A percentile compares a stretch with the other conserved stretches of the same genome.
Evolutionary conservation across 1,284 basidiomycete species (phyloP).

Genomic region (Apiotrichum veenhuisii): DNA sequence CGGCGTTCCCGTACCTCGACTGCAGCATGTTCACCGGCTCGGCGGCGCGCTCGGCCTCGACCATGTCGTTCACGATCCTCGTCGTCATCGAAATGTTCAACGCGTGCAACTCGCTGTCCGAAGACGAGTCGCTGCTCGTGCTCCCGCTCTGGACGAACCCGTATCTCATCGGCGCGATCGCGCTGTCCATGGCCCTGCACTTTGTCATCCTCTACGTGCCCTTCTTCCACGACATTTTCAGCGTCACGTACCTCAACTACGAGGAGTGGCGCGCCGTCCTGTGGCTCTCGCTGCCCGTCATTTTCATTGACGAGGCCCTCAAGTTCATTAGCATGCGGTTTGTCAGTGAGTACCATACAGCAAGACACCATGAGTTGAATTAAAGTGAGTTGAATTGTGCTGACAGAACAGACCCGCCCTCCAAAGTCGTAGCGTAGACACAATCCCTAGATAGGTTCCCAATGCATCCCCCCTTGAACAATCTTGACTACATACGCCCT

Average conservation of each 20-base stretch:
- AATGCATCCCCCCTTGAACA: not conserved
- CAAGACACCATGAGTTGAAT: not conserved
- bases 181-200: constrained; percentile 85
- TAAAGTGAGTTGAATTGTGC: not conserved
- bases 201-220: constrained; percentile 93
- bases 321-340: constrained; percentile 55
- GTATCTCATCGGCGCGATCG: constrained; percentile 82
- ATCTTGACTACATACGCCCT: too few species aligned
- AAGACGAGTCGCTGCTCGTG: constrained; percentile 86
- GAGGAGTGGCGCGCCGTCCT: constrained; percentile 94
- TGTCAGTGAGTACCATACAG: constrained; percentile 9
- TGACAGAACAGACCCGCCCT: not conserved
- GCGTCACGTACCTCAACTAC: constrained; percentile 86
- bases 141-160: constrained; percentile 91
- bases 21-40: constrained; percentile 90
- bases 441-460: not conserved
- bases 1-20: constrained; percentile 78
- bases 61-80: constrained; percentile 79
- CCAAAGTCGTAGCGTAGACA: not conserved
- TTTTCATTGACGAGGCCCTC: constrained; percentile 84
- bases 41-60: constrained; percentile 81
- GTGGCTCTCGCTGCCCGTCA: constrained; percentile 79
- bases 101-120: constrained; percentile 97
- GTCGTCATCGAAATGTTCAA: constrained; percentile 95
- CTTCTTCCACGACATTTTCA: constrained; percentile 86